Base-by-base conservation (phyloP, 2,329 filamentous ascomycete genomes). In the Colletotrichum sansevieriae region DNA sequence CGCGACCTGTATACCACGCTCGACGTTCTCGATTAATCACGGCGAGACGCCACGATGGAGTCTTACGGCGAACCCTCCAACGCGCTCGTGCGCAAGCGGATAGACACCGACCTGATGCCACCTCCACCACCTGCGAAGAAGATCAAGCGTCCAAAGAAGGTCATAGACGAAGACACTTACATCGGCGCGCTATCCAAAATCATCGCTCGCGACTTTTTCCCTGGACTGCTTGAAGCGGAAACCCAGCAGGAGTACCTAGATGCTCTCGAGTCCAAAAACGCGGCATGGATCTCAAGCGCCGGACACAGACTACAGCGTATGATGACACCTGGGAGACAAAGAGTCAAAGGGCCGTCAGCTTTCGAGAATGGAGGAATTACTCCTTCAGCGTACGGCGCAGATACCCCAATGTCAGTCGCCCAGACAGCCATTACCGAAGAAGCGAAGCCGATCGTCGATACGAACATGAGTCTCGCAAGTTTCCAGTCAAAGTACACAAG, bases 401-500 rank as follows among this genome's bases (percentile, higher is more conserved):
- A 94, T 72, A 97, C 94, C 1, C 94, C 94, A 0, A 83, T 83
- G 70, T 91, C 91, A 0, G 83, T 88, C 1, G 79, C 77, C 22
- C 80, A 80, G 43, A 76, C 79, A 10, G 77, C 75, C 6, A 74
- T 76, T 9, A 29, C 29, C 22, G 75, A 77, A 15, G 76, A 78
- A 18, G 78, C 80, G 58, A 83, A 81, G 62, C 82, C 82, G 66
- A 80, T 85, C 37, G 83, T 93, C 18, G 91, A 97, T 76, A 89
- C 91, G 47, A 91, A 91, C 73, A 89, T 98, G 84, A 94, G 91
- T 68, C 85, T 99, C 1, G 89, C 91, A 61, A 88, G 91, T 1
- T 99, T 98, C 75, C 96, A 99, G 76, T 87, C 92, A 3, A 95
- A 93, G 73, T 98, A 98, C 81, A 99, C 95, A 1, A 97, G 94